These are phyloP conservation scores for Ettlia oleoabundans DNA, from an alignment of 139 green algal genomes.

Conservation along the genomic window DNA sequence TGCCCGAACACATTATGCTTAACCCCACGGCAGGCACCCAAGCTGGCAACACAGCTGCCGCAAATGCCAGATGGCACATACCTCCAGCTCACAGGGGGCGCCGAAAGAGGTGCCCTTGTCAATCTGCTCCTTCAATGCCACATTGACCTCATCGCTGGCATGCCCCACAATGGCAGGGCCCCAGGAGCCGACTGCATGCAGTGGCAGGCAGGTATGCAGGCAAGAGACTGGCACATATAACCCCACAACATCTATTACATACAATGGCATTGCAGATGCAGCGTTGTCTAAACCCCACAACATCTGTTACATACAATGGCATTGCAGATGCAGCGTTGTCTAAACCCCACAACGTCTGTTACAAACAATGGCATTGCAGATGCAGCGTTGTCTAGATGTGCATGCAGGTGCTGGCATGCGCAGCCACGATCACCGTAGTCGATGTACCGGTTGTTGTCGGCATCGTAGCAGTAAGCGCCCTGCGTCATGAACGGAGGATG, in stretches of 20 bases:
- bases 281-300: background rate
- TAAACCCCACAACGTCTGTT: background rate
- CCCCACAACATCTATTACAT: background rate
- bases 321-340: background rate
- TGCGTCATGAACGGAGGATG: background rate
- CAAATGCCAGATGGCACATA: constrained; percentile 38
- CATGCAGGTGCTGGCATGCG: background rate
- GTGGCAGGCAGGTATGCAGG: background rate
- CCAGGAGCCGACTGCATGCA: constrained; percentile 87
- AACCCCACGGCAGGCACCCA: background rate
- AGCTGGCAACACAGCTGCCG: background rate
- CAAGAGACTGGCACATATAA: background rate
- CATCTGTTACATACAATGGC: background rate
- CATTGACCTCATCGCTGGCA: constrained; percentile 96
- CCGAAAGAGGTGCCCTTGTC: constrained; percentile 98
- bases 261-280: background rate
- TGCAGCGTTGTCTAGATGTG: background rate
- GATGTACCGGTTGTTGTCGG: constrained; percentile 92
- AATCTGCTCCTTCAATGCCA: constrained; percentile 86
- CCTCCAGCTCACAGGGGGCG: constrained; percentile 95
- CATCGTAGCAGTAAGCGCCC: constrained; percentile 92
- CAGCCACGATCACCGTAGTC: constrained; percentile 77
- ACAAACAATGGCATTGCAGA: background rate
- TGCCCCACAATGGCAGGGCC: constrained; percentile 96
- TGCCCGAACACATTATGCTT: background rate